Percentiles rank a stretch among this genome's conserved stretches.
Evolutionary conservation across 257 asterid genomes (phyloP).

Genomic region (Perilla frutescens): DNA sequence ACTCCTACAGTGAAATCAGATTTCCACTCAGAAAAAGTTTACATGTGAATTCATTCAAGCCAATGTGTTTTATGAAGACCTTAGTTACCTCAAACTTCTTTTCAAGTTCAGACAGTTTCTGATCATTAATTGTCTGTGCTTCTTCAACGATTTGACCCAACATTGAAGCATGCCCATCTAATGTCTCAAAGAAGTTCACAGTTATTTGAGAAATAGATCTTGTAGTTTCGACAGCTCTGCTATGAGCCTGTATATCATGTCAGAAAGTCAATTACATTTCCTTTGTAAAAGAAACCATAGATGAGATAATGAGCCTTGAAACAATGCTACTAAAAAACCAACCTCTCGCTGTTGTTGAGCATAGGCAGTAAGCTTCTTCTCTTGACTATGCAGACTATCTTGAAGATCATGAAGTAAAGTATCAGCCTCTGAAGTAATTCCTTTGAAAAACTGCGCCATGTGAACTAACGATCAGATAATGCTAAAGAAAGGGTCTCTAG

Average conservation of each 20-base stretch:
- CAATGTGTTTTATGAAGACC: slow-evolving; percentile 25
- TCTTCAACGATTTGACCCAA: slow-evolving; percentile 85
- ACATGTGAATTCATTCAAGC: slow-evolving; percentile 14
- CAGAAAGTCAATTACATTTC: slow-evolving; percentile 17
- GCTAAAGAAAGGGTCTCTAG: slow-evolving; percentile 11
- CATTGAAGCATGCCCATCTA: slow-evolving; percentile 76
- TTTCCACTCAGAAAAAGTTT: slow-evolving; percentile 17
- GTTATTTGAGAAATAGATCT: slow-evolving; percentile 80
- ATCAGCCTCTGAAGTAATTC: slow-evolving; percentile 87
- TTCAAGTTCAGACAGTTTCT: slow-evolving; percentile 79
- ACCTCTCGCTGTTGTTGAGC: slow-evolving; percentile 88
- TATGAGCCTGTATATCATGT: slow-evolving; percentile 70
- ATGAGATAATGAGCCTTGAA: slow-evolving; percentile 3
- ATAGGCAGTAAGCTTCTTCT: slow-evolving; percentile 63
- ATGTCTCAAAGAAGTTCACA: slow-evolving; percentile 67
- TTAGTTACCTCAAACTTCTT: slow-evolving; percentile 85
- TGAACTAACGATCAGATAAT: slow-evolving; percentile 36
- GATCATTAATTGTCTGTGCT: slow-evolving; percentile 68
- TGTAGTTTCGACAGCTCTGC: slow-evolving; percentile 75
- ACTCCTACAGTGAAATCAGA: slow-evolving; percentile 61
- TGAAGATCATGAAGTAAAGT: slow-evolving; percentile 84
- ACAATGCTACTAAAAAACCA: slow-evolving; percentile 22
- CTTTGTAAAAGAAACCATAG: slow-evolving; percentile 26
- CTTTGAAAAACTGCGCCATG: slow-evolving; percentile 70
- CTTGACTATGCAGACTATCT: slow-evolving; percentile 80